Evolutionary conservation across 2,329 filamentous ascomycete species (phyloP), one percentile per base, ranked within the genome.

Genomic region (Penicillium paneum): DNA sequence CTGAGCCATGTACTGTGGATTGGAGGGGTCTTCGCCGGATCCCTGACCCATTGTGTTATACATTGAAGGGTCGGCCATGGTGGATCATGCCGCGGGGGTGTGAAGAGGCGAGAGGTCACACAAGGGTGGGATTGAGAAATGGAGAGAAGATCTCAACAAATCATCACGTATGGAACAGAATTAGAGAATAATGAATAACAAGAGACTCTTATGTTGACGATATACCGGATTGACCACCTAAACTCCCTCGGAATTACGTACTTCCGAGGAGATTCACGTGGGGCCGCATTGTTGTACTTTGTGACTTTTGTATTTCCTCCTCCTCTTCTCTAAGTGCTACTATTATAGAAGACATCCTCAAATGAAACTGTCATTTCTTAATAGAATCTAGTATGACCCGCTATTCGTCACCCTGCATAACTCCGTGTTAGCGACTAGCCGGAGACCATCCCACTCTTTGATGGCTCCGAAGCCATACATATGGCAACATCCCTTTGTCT

Each of bases 11-110:
- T 70, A 75, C 70, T 73, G 79, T 74, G 66, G 81, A 75, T 72
- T 84, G 73, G 73, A 82, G 78, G 67, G 82, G 76, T 79, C 75
- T 61, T 86, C 81, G 60, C 65, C 65, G 58, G 70, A 43, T 32
- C 26, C 65, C 59, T 73, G 68, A 54, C 71, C 74, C 62, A 71
- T 64, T 56, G 69, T 58, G 63, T 75, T 67, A 64, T 76, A 76
- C 64, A 72, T 71, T 42, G 68, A 66, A 62, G 69, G 72, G 64
- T 76, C 71, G 52, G 75, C 70, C 75, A 77, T 77, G 59, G 59
- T 70, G 64, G 60, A 61, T 68, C 66, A 71, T 67, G 61, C 63
- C 64, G 62, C 52, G 61, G 56, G 55, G 40, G 48, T 52, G 40
- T 45, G 29, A 39, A 34, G 42, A 26, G n/a, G 42, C 38, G 29